Base-by-base conservation (phyloP, 208 protist genomes). In the Acanthamoeba healyi region DNA sequence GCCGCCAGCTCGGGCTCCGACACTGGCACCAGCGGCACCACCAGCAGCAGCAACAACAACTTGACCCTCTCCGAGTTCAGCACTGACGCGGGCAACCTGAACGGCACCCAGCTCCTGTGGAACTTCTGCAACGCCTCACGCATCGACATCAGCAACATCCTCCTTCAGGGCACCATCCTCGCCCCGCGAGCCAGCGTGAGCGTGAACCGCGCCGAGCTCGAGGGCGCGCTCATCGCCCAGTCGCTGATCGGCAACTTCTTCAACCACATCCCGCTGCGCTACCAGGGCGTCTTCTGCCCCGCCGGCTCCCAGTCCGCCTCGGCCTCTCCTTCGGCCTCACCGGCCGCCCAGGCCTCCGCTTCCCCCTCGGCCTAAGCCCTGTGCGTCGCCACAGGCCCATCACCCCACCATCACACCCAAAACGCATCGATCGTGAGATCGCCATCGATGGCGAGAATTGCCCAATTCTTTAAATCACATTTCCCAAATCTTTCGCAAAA, bases 251-350 rank as follows among this genome's bases (percentile, higher is more conserved):
- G 32, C 38, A 34, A 42, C 32, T 77, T 40, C 67, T 77, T 77
- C 67, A 77, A 77, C 67, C 67, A 77, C 67, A 77, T 77, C 67
- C 67, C 67, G 15, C 29, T 17, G 14, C 29, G 67, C 34, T 77
- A 42, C 67, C 29, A 36, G 67, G 67, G 67, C 38, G 42, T 42
- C 67, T 77, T 77, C 67, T 77, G 67, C 67, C 29, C 67, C 29
- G 29, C 67, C 17, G 67, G 32, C 67, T 32, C 56, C 26, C 17
- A 3, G 10, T 6, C 10, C 54, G 54, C 1, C 49, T 6, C 49
- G 49, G 49, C 49, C 49, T 54, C 49, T 6, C 49, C 49, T 54
- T 6, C 49, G 15, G 49, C 49, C 49, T 54, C 49, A 19, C 24
- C 56, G 24, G 26, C 56, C 24, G 56, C 56, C 3, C 46, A 51